phyloP scores from a whole-genome alignment of 2,329 filamentous ascomycete species.

The Chaetomiaceae sp. region DNA sequence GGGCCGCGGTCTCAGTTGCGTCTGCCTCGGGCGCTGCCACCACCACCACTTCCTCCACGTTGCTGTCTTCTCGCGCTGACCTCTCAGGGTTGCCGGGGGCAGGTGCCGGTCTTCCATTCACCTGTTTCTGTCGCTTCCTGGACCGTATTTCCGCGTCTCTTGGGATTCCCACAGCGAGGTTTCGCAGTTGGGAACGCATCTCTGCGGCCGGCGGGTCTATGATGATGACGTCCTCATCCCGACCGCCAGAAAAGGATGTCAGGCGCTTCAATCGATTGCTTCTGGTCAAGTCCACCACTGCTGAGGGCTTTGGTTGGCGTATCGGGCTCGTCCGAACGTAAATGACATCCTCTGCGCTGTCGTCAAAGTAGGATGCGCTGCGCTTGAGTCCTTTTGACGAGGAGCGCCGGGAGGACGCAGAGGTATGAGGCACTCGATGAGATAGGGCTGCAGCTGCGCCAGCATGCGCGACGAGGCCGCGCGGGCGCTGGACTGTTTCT shows the following conservation, averaged over 20 bases:
- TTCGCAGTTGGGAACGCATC: neutral
- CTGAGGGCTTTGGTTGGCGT: neutral
- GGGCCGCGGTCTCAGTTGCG: neutral
- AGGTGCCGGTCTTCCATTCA: neutral
- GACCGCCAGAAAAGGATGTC: conserved; percentile 1
- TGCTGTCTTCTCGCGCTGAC: neutral
- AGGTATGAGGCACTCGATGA: neutral
- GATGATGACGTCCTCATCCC: conserved; percentile 14
- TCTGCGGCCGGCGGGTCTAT: conserved; percentile 9
- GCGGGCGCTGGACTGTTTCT: neutral
- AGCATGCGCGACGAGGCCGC: neutral
- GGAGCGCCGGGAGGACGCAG: neutral
- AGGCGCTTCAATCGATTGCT: neutral
- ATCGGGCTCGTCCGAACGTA: neutral
- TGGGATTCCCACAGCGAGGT: neutral
- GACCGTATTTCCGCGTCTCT: neutral
- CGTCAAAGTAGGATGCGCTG: neutral
- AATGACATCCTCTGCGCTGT: conserved; percentile 5
- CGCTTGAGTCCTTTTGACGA: conserved; percentile 5
- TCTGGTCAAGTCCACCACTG: conserved; percentile 2
- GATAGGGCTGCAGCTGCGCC: too few species aligned
- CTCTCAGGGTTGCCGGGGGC: neutral
- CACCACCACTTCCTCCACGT: neutral
- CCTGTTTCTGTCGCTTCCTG: neutral
- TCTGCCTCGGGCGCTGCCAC: neutral